Conservation (phyloP, 306 rosid species). For the Rosa persica region DNA sequence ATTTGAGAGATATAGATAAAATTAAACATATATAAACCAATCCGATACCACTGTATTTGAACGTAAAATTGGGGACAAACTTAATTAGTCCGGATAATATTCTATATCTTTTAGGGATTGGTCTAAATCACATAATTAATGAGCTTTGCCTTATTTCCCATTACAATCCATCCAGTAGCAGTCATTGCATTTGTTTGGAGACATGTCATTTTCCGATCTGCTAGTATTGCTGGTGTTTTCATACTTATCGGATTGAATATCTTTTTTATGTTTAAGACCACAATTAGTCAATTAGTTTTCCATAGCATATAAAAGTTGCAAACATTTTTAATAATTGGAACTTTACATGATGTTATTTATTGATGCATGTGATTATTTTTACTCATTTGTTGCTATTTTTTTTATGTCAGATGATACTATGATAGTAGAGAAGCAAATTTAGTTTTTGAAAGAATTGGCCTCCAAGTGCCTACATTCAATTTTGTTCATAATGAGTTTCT, state of each 20-base stretch:
- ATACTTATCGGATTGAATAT: background rate
- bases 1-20: no score
- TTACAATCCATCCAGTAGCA: background rate
- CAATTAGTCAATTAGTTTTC: background rate
- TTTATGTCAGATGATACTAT: no score
- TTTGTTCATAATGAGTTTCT: no score
- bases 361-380: no score
- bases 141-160: background rate
- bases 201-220: conserved; percentile 5
- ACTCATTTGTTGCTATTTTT: no score
- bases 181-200: background rate
- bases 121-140: background rate
- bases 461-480: no score
- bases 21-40: no score
- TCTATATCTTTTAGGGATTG: background rate
- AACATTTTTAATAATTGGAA: background rate
- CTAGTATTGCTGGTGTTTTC: background rate
- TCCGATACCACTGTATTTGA: no score
- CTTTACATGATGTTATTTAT: background rate
- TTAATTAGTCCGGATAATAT: background rate
- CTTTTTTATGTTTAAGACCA: background rate
- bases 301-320: background rate
- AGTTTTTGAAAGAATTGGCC: no score
- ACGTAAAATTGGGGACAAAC: no score
- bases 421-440: no score